Conservation (phyloP, 208 protist genomes). For the Kentomonas sorsogonicus region DNA sequence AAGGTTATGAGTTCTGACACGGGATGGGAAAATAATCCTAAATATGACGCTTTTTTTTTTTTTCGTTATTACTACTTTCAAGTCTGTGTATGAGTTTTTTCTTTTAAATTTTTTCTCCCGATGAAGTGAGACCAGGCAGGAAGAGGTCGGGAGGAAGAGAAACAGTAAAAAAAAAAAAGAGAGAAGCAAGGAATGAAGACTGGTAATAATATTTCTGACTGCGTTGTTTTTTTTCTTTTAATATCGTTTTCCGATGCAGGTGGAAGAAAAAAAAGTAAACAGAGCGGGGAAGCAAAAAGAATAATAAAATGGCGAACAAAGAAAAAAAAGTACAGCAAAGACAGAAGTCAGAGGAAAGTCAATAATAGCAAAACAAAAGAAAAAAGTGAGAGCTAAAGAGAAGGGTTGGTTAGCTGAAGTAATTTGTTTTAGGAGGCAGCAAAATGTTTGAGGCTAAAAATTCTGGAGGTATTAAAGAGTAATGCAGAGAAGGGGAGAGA, state of each 20-base stretch:
- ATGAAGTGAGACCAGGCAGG: neutral
- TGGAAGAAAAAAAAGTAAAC: slow-evolving; percentile 10
- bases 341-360: neutral
- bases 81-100: slow-evolving; percentile 11
- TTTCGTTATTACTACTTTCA: slow-evolving; percentile 12
- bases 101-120: slow-evolving; percentile 2
- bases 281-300: neutral
- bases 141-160: slow-evolving; percentile 10
- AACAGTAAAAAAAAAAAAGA: slow-evolving; percentile 12
- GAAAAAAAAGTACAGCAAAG: neutral
- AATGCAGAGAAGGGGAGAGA: slow-evolving; percentile 4
- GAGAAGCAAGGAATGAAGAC: slow-evolving; percentile 7
- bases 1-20: too few relatives aligned
- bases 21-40: slow-evolving; percentile 2
- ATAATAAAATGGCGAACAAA: slow-evolving; percentile 6
- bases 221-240: neutral
- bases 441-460: neutral
- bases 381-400: neutral
- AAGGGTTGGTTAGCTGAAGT: slow-evolving; percentile 2
- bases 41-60: slow-evolving; percentile 6
- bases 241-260: neutral
- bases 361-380: neutral
- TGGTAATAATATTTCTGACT: slow-evolving; percentile 1
- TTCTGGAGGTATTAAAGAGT: neutral
- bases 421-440: neutral